A percentile compares a stretch with the other conserved stretches of the same genome.
Evolutionary conservation across 2,329 filamentous ascomycete genomes (phyloP).

Genomic region (Fusarium subtropicale): DNA sequence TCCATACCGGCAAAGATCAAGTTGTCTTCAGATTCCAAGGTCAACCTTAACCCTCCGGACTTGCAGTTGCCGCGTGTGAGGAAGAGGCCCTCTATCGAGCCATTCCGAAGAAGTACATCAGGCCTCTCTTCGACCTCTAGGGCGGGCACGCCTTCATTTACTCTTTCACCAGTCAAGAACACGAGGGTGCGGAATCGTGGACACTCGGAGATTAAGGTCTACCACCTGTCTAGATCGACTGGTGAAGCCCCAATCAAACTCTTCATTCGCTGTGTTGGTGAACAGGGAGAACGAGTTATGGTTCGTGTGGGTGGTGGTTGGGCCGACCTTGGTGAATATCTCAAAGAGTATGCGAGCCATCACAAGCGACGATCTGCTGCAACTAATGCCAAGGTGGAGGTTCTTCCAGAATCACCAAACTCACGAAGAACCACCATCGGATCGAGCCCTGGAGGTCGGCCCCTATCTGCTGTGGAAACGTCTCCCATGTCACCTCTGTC

Average conservation of each 20-base stretch:
- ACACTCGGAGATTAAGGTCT: constrained; percentile 85
- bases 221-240: constrained; percentile 87
- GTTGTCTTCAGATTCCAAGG: constrained; percentile 67
- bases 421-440: constrained; percentile 49
- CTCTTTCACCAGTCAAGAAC: constrained; percentile 72
- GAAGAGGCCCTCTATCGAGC: constrained; percentile 58
- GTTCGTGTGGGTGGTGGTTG: constrained; percentile 98
- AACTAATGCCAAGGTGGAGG: constrained; percentile 66
- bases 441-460: constrained; percentile 57
- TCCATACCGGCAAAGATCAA: constrained; percentile 84
- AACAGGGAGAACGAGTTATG: constrained; percentile 93
- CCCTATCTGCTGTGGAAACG: constrained; percentile 54
- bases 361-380: constrained; percentile 78
- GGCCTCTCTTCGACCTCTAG: constrained; percentile 65
- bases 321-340: constrained; percentile 94
- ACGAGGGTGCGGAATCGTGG: constrained; percentile 62
- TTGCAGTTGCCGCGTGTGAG: constrained; percentile 63
- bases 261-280: constrained; percentile 91
- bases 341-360: constrained; percentile 92
- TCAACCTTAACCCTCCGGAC: constrained; percentile 70
- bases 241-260: constrained; percentile 92
- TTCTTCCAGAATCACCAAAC: constrained; percentile 54
- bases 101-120: constrained; percentile 61
- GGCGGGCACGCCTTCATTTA: constrained; percentile 74
- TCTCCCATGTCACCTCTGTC: constrained; percentile 62